A percentile compares a stretch with the other conserved stretches of the same genome.
These are phyloP conservation scores for Aspergillus chevalieri DNA, from an alignment of 2,329 filamentous ascomycete genomes.

Conservation along the genomic window DNA sequence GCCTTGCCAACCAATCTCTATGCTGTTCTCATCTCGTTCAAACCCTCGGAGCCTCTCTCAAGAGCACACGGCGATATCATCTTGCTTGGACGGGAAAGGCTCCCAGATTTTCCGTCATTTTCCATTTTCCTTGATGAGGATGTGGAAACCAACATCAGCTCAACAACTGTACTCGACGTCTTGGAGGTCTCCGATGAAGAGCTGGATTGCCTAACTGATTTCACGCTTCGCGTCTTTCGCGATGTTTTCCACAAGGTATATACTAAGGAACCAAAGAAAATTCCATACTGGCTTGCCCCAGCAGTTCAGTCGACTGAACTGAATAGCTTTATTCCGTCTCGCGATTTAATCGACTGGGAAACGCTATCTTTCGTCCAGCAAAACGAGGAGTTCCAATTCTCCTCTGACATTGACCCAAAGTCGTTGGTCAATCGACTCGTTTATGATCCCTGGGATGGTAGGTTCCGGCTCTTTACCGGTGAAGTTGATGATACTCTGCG, in stretches of 20 bases:
- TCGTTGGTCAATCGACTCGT: constrained; percentile 47
- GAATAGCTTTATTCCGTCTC: constrained; percentile 2
- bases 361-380: constrained; percentile 30
- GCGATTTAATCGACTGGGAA: constrained; percentile 41
- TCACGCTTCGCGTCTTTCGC: constrained; percentile 69
- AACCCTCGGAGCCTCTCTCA: constrained; percentile 50
- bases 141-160: constrained; percentile 53
- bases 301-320: constrained; percentile 17
- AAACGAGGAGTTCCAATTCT: constrained; percentile 43
- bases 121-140: constrained; percentile 65
- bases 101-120: constrained; percentile 63
- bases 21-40: constrained; percentile 56
- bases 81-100: constrained; percentile 60
- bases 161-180: constrained; percentile 38
- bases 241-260: constrained; percentile 90
- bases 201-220: constrained; percentile 56
- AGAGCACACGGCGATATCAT: constrained; percentile 59
- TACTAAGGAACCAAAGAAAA: constrained; percentile 53
- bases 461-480: constrained; percentile 52
- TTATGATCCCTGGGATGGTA: constrained; percentile 53
- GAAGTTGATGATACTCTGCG: constrained; percentile 25
- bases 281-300: constrained; percentile 83
- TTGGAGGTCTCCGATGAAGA: constrained; percentile 31
- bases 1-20: constrained; percentile 51
- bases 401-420: constrained; percentile 30